phyloP scores from a whole-genome alignment of 768 basidiomycete species.

The Suillus cothurnatus region DNA sequence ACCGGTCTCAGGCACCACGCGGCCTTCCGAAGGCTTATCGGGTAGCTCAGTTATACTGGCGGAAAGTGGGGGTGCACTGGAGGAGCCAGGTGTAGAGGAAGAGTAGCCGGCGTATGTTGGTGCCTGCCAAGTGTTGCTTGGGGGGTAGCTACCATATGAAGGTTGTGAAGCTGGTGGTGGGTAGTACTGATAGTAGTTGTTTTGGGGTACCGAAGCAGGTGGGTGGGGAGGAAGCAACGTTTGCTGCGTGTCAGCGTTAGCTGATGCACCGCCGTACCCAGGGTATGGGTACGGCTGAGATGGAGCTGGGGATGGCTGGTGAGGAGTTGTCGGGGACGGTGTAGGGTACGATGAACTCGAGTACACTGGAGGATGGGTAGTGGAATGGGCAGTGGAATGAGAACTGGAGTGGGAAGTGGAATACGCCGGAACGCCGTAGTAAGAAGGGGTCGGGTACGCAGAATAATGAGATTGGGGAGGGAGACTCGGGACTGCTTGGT shows the following conservation, averaged over 20 bases:
- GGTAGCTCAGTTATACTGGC: slow-evolving; percentile 18
- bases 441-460: slow-evolving; percentile 35
- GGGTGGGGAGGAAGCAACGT: slow-evolving; percentile 16
- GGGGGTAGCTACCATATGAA: slow-evolving; percentile 32
- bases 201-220: slow-evolving; percentile 18
- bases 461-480: slow-evolving; percentile 33
- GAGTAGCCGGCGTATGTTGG: slow-evolving; percentile 34
- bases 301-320: slow-evolving; percentile 19
- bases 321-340: slow-evolving; percentile 25
- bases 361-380: slow-evolving; percentile 6
- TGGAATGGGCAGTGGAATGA: slow-evolving; percentile 14
- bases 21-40: slow-evolving; percentile 29
- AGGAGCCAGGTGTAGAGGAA: slow-evolving; percentile 26
- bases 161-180: slow-evolving; percentile 28
- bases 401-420: slow-evolving; percentile 5
- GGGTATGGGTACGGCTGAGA: slow-evolving; percentile 28
- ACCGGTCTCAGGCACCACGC: slow-evolving; percentile 19
- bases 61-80: slow-evolving; percentile 20
- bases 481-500: slow-evolving; percentile 26
- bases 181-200: slow-evolving; percentile 36
- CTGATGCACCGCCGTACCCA: slow-evolving; percentile 21
- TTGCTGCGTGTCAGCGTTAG: slow-evolving; percentile 28
- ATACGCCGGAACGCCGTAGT: slow-evolving; percentile 34
- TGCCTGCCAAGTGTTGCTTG: slow-evolving; percentile 22
- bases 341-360: slow-evolving; percentile 21